Evolutionary conservation across 208 protist species (phyloP).

Genomic region (Wallacemonas sp.): DNA sequence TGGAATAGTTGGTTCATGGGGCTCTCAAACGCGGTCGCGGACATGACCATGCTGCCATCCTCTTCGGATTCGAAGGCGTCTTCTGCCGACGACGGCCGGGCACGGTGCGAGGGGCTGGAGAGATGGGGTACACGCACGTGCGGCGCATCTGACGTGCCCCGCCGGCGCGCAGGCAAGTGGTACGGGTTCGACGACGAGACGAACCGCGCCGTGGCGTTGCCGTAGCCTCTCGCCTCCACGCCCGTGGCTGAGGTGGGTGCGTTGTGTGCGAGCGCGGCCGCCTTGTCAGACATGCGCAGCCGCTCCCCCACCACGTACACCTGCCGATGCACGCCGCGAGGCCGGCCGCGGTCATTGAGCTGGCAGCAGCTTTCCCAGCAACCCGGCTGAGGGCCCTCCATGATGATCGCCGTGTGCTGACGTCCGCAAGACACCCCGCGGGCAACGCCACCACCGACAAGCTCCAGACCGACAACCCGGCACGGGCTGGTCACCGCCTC

Average conservation of each 20-base stretch:
- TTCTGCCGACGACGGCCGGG: not conserved
- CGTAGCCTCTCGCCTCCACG: too few species aligned
- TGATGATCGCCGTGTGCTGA: slow-evolving; percentile 83
- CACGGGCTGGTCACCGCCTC: slow-evolving; percentile 73
- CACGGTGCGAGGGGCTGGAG: not conserved
- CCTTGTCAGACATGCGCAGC: slow-evolving; percentile 8
- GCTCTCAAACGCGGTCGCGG: not conserved
- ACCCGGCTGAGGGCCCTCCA: slow-evolving; percentile 76
- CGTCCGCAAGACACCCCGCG: slow-evolving; percentile 78
- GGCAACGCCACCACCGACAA: slow-evolving; percentile 71
- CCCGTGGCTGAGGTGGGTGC: not conserved
- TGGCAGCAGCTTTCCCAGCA: slow-evolving; percentile 63
- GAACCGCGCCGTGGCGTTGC: too few species aligned
- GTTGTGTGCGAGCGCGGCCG: not conserved
- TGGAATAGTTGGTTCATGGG: slow-evolving; percentile 25
- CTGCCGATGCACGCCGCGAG: slow-evolving; percentile 47
- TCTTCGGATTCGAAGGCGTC: not conserved
- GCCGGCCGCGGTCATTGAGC: slow-evolving; percentile 32
- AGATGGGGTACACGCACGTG: not conserved
- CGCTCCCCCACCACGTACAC: slow-evolving; percentile 78
- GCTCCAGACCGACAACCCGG: slow-evolving; percentile 76
- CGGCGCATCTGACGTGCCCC: too few species aligned
- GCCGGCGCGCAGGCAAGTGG: too few species aligned
- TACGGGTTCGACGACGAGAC: too few species aligned
- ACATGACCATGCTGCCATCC: not conserved